Conservation (phyloP, 1,284 basidiomycete species). For the Anthracocystis walkeri region DNA sequence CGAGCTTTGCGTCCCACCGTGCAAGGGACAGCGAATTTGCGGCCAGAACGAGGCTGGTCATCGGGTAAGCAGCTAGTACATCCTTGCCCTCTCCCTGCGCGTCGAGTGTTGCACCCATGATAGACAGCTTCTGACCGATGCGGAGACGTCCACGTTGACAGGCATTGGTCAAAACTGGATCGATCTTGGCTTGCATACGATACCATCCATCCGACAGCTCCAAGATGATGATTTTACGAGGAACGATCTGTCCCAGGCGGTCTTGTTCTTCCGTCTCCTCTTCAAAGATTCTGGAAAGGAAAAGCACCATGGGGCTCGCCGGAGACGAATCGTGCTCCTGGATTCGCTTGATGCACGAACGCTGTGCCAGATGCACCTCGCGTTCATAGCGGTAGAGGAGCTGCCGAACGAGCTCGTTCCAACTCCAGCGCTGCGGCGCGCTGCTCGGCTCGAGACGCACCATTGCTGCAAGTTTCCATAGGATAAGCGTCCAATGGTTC, state of each 20-base stretch:
- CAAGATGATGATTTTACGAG: constrained; percentile 69
- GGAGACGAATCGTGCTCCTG: constrained; percentile 81
- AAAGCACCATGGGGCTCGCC: constrained; percentile 82
- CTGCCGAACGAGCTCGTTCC: constrained; percentile 77
- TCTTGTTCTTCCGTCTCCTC: constrained; percentile 37
- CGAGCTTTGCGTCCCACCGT: constrained; percentile 87
- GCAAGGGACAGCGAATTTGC: constrained; percentile 89
- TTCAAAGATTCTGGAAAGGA: constrained; percentile 78
- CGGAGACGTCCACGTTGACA: constrained; percentile 77
- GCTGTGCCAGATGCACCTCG: constrained; percentile 81
- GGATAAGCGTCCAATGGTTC: constrained; percentile 88
- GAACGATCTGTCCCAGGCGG: constrained; percentile 8
- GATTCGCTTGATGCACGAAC: constrained; percentile 83
- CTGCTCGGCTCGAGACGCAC: constrained; percentile 74
- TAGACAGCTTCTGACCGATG: constrained; percentile 84
- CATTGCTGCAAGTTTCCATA: constrained; percentile 94
- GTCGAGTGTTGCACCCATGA: constrained; percentile 77
- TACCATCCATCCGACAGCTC: constrained; percentile 99
- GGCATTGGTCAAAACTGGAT: constrained; percentile 80
- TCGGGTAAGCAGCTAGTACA: constrained; percentile 81
- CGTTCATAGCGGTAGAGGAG: constrained; percentile 91
- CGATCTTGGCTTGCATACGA: constrained; percentile 79
- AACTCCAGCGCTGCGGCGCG: constrained; percentile 45
- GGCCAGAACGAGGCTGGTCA: constrained; percentile 77
- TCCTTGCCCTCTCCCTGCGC: constrained; percentile 77